phyloP scores from a whole-genome alignment of 805 yeast genomes.

The Sungouiella blattae region DNA sequence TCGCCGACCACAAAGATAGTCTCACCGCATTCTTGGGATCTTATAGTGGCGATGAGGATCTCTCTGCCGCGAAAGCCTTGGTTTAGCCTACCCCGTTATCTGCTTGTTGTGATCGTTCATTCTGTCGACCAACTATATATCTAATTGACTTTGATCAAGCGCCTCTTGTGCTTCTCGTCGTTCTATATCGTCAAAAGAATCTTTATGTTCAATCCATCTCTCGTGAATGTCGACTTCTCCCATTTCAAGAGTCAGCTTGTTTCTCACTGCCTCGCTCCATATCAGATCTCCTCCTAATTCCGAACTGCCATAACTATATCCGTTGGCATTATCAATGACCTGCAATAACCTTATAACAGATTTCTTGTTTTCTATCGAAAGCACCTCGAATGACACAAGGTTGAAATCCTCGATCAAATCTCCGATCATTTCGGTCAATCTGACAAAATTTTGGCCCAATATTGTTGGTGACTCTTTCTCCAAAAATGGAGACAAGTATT shows the following conservation, averaged over 20 bases:
- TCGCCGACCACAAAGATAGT: slow-evolving; percentile 30
- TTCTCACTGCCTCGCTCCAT: slow-evolving; percentile 95
- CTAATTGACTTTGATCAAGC: slow-evolving; percentile 9
- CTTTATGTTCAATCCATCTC: slow-evolving; percentile 89
- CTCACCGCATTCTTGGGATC: slow-evolving; percentile 37
- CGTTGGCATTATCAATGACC: slow-evolving; percentile 85
- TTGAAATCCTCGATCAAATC: slow-evolving; percentile 86
- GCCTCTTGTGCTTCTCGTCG: slow-evolving; percentile 41
- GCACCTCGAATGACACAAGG: slow-evolving; percentile 81
- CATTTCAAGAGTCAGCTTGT: slow-evolving; percentile 53
- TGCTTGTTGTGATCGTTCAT: too few species aligned
- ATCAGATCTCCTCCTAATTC: slow-evolving; percentile 96
- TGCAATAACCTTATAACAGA: slow-evolving; percentile 83
- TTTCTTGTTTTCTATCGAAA: slow-evolving; percentile 86
- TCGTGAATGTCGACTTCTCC: slow-evolving; percentile 78
- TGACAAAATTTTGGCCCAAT: slow-evolving; percentile 58
- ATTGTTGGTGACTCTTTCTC: slow-evolving; percentile 69
- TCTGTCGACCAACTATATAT: too few species aligned
- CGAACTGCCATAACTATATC: slow-evolving; percentile 87
- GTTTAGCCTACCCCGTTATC: too few species aligned
- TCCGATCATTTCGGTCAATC: slow-evolving; percentile 71
- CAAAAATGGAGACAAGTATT: slow-evolving; percentile 61
- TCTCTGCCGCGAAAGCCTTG: slow-evolving; percentile 18
- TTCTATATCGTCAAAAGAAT: slow-evolving; percentile 59
- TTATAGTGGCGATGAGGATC: slow-evolving; percentile 34